Conservation (phyloP, 768 basidiomycete genomes). For the Lactarius akahatsu region DNA sequence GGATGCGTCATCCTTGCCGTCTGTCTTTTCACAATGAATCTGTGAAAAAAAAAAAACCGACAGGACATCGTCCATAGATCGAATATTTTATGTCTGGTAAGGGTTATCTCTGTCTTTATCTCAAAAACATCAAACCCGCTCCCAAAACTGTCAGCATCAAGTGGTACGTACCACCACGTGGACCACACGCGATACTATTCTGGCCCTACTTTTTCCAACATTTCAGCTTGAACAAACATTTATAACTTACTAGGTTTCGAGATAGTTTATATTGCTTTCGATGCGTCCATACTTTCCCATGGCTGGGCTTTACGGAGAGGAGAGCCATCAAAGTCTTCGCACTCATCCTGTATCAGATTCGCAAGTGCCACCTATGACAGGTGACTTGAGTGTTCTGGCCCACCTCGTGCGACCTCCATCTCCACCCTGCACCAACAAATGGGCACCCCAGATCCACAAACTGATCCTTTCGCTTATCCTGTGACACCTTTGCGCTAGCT, state of each 20-base stretch:
- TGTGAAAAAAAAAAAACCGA: no score
- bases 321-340: background rate
- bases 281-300: background rate
- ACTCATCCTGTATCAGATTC: slow-evolving; percentile 5
- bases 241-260: background rate
- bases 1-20: no score
- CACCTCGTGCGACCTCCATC: background rate
- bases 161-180: no score
- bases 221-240: background rate
- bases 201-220: no score
- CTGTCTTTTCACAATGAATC: no score
- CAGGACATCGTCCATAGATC: no score
- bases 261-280: background rate
- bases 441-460: background rate
- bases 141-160: no score
- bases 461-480: background rate
- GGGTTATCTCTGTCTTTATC: background rate
- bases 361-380: slow-evolving; percentile 2
- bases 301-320: background rate
- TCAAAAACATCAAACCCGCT: no score
- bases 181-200: no score
- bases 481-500: background rate
- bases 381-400: background rate
- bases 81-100: background rate
- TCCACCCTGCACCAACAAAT: background rate